Conservation (phyloP, 768 basidiomycete genomes). For the Lentinula edodes region DNA sequence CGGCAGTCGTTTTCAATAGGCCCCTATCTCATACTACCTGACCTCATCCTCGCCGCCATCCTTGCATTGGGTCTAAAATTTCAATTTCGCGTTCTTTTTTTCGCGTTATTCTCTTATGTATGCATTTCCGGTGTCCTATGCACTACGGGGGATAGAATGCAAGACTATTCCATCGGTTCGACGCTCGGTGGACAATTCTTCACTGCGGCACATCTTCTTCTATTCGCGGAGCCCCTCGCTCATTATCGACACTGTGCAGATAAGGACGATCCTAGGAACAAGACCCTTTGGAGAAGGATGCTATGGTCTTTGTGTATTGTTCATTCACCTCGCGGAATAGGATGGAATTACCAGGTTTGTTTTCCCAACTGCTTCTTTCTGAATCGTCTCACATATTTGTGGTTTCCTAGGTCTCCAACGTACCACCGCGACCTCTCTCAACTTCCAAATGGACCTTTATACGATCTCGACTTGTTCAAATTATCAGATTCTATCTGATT, state of each 20-base stretch:
- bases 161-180: constrained; percentile 14
- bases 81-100: neutral
- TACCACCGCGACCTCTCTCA: constrained; percentile 2
- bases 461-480: constrained; percentile 6
- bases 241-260: constrained; percentile 14
- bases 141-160: constrained; percentile 12
- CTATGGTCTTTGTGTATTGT: constrained; percentile 13
- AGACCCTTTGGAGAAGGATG: constrained; percentile 9
- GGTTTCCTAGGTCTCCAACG: neutral
- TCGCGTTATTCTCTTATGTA: neutral
- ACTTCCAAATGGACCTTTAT: constrained; percentile 9
- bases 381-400: neutral
- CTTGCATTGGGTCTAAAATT: neutral
- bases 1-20: neutral
- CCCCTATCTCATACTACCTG: neutral
- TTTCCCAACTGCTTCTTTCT: neutral
- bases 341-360: constrained; percentile 16
- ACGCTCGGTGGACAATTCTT: constrained; percentile 13
- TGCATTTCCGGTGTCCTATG: neutral
- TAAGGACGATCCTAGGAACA: constrained; percentile 5
- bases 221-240: constrained; percentile 12
- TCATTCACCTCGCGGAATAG: constrained; percentile 13
- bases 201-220: constrained; percentile 13
- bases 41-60: neutral
- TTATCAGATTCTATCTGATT: constrained; percentile 11